Evolutionary conservation across 164 flowering plant species (phyloP).

Genomic region (Akebia trifoliata): DNA sequence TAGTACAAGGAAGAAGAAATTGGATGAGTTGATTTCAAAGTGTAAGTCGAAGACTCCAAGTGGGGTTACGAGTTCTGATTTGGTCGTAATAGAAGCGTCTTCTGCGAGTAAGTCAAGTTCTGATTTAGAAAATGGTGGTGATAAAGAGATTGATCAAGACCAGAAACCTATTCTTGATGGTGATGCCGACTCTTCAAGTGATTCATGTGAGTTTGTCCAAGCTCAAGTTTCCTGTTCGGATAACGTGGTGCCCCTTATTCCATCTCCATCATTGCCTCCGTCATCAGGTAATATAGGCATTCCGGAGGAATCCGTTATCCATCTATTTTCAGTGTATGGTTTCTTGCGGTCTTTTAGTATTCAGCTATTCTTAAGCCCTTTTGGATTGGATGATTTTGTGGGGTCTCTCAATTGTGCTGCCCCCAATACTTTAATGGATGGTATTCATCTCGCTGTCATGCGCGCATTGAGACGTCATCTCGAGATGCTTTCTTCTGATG

Average conservation of each 20-base stretch:
- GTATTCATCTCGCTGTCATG: slow-evolving; percentile 71
- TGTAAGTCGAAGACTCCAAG: background rate
- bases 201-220: slow-evolving; percentile 40
- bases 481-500: slow-evolving; percentile 57
- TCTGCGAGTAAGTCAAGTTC: slow-evolving; percentile 27
- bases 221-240: slow-evolving; percentile 25
- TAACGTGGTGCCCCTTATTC: slow-evolving; percentile 26
- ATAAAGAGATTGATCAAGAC: slow-evolving; percentile 23
- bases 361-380: slow-evolving; percentile 65
- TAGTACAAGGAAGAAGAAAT: slow-evolving; percentile 33
- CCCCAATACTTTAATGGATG: slow-evolving; percentile 75
- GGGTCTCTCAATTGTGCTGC: slow-evolving; percentile 61
- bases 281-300: slow-evolving; percentile 79
- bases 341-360: slow-evolving; percentile 79
- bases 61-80: slow-evolving; percentile 2
- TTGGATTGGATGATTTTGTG: slow-evolving; percentile 84
- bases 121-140: slow-evolving; percentile 14
- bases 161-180: slow-evolving; percentile 2
- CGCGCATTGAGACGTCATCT: slow-evolving; percentile 56
- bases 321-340: slow-evolving; percentile 73
- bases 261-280: slow-evolving; percentile 60
- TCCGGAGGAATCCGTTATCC: slow-evolving; percentile 67
- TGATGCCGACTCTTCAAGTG: slow-evolving; percentile 52
- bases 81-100: slow-evolving; percentile 21
- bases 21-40: slow-evolving; percentile 33